A percentile compares a stretch with the other conserved stretches of the same genome.
These are phyloP conservation scores for Epichloe festucae DNA, from an alignment of 2,329 filamentous ascomycete genomes.

Conservation along the genomic window DNA sequence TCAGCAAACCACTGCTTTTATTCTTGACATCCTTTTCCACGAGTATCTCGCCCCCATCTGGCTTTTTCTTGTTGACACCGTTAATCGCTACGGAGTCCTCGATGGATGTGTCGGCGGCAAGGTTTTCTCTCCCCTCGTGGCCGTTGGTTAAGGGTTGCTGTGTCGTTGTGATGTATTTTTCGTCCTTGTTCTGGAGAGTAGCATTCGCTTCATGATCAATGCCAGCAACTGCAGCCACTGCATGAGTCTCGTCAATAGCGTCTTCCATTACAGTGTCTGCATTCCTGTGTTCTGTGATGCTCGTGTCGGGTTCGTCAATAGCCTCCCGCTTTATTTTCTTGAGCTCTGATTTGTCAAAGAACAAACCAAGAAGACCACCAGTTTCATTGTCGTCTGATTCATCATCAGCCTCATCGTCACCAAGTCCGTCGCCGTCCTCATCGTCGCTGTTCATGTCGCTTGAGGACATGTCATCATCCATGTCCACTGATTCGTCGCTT, in stretches of 20 bases:
- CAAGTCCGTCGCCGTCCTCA: conserved; percentile 19
- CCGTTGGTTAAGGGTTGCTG: not conserved
- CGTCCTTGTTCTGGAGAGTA: conserved; percentile 15
- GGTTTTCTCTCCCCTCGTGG: not conserved
- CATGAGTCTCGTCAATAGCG: not conserved
- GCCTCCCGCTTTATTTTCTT: conserved; percentile 35
- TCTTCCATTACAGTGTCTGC: conserved; percentile 9
- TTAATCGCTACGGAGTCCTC: not conserved
- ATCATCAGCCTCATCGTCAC: conserved; percentile 27
- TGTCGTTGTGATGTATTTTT: conserved; percentile 10
- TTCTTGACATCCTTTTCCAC: not conserved
- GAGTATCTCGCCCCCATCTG: not conserved
- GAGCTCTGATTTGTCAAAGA: conserved; percentile 47
- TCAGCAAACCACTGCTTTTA: not conserved
- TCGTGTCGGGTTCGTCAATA: conserved; percentile 4
- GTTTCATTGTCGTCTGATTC: conserved; percentile 29
- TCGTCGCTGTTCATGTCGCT: conserved; percentile 35
- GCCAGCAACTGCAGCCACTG: not conserved
- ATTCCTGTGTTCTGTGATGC: conserved; percentile 10
- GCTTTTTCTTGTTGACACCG: not conserved
- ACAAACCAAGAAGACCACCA: conserved; percentile 38
- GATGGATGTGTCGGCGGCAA: not conserved
- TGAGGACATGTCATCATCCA: conserved; percentile 53
- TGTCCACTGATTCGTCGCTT: conserved; percentile 53
- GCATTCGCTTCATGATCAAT: not conserved